These are phyloP conservation scores for Solanum ossicruentum DNA, from an alignment of 257 asterid species.

Conservation along the genomic window DNA sequence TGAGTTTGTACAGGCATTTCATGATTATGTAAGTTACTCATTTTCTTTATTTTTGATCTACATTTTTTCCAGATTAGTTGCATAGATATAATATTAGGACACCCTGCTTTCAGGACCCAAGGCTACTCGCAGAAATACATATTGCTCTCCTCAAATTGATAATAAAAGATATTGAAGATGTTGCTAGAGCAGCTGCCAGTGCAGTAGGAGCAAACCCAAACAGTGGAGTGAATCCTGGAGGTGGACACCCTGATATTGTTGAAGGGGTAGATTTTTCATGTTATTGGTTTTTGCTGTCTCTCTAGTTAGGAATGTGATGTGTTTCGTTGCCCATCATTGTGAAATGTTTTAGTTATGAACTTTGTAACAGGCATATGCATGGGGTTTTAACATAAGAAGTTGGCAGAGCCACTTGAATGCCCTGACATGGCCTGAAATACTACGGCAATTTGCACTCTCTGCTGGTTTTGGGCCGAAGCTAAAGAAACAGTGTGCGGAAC, in stretches of 20 bases:
- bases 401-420: conserved; percentile 74
- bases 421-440: conserved; percentile 88
- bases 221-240: conserved; percentile 43
- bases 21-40: conserved; percentile 44
- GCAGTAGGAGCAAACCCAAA: conserved; percentile 37
- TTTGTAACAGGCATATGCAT: conserved; percentile 63
- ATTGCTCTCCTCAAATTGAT: conserved; percentile 60
- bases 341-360: conserved; percentile 5
- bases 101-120: conserved; percentile 46
- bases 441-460: conserved; percentile 83
- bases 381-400: conserved; percentile 86
- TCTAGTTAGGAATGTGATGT: conserved; percentile 1
- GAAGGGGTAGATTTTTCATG: conserved; percentile 58
- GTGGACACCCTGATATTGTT: conserved; percentile 70
- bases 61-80: not conserved
- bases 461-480: conserved; percentile 87
- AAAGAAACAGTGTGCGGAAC: conserved; percentile 32
- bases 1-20: conserved; percentile 72
- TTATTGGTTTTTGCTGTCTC: not conserved
- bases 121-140: conserved; percentile 79
- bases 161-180: conserved; percentile 79
- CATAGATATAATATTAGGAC: not conserved
- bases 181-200: conserved; percentile 48
- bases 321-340: not conserved
- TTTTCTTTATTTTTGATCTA: not conserved